phyloP scores from a whole-genome alignment of 2,329 filamentous ascomycete genomes.

The Ilyonectria mors-panacis region DNA sequence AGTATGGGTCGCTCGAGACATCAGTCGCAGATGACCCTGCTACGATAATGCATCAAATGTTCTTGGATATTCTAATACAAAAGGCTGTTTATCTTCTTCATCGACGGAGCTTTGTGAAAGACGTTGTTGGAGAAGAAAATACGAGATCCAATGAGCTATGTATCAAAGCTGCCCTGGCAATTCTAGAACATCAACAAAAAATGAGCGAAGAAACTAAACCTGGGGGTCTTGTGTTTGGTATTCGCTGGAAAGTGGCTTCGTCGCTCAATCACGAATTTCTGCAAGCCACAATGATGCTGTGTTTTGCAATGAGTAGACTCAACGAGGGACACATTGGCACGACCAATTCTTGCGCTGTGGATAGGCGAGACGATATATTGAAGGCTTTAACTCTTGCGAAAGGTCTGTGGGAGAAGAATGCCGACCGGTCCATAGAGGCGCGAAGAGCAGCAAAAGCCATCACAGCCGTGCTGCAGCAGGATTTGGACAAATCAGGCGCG shows the following conservation, averaged over 20 bases:
- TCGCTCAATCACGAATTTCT: constrained; percentile 38
- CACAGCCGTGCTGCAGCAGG: not conserved
- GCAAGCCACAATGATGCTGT: constrained; percentile 40
- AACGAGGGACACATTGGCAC: not conserved
- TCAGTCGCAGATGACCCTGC: constrained; percentile 13
- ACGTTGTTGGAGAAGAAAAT: not conserved
- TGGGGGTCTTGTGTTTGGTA: constrained; percentile 37
- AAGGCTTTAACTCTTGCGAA: constrained; percentile 1
- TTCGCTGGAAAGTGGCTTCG: constrained; percentile 39
- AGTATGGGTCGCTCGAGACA: constrained; percentile 18
- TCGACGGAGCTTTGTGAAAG: constrained; percentile 25
- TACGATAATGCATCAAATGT: constrained; percentile 18
- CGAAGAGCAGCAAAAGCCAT: constrained; percentile 21
- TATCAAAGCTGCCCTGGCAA: constrained; percentile 31
- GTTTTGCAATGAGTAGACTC: constrained; percentile 30
- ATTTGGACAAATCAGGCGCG: no score
- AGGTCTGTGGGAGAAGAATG: constrained; percentile 9
- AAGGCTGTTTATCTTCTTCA: constrained; percentile 29
- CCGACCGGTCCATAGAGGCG: constrained; percentile 17
- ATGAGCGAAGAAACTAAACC: constrained; percentile 37
- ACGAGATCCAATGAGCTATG: constrained; percentile 16
- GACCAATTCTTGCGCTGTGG: not conserved
- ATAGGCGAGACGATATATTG: not conserved
- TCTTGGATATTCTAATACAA: constrained; percentile 24
- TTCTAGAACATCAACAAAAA: constrained; percentile 35